Evolutionary conservation across 768 basidiomycete species (phyloP), one percentile per base, ranked within the genome.

Genomic region (Polyporus arcularius): DNA sequence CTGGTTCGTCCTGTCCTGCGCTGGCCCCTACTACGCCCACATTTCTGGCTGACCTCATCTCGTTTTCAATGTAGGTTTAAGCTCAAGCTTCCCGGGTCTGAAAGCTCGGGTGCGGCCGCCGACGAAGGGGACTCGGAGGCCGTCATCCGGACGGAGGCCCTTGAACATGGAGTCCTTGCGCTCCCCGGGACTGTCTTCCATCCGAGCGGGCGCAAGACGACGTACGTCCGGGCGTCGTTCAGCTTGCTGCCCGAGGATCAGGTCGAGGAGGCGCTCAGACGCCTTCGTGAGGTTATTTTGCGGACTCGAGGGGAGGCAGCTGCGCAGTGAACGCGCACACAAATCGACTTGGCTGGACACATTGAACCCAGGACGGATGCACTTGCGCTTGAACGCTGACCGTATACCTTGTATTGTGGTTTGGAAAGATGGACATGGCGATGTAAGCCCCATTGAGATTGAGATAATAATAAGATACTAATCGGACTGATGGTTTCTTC

Each of bases 121-220:
- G 21, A 26, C 58, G 79, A 82, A 62, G 84, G 80, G 28, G 92
- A 97, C 71, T 92, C 92, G 4, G 84, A 84, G 67, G 76, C 78
- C 14, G 66, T 96, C 52, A 92, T 96, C 67, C 79, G 82, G 57
- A 87, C 83, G 7, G 86, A 85, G 55, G 94, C 94, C 10, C 82
- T 91, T 57, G 85, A 87, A 65, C 82, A 83, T 26, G 94, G 94
- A 18, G 90, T 97, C 8, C 83, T 97, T n/a, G 94, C 91, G 16
- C 81, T 97, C 11, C 95, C 95, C 0, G 95, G 95, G 15, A 86
- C 82, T 2, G 86, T 86, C 18, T 96, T 95, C 77, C 78, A 89
- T 57, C 92, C 94, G 15, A 85, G 82, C 60, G 87, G 85, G 12
- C 75, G 82, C 42, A 85, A 80, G 70, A 87, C 88, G 7, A 78